These are phyloP conservation scores for Coemansia asiatica DNA, from an alignment of 192 early-diverging fungal species.

Conservation along the genomic window DNA sequence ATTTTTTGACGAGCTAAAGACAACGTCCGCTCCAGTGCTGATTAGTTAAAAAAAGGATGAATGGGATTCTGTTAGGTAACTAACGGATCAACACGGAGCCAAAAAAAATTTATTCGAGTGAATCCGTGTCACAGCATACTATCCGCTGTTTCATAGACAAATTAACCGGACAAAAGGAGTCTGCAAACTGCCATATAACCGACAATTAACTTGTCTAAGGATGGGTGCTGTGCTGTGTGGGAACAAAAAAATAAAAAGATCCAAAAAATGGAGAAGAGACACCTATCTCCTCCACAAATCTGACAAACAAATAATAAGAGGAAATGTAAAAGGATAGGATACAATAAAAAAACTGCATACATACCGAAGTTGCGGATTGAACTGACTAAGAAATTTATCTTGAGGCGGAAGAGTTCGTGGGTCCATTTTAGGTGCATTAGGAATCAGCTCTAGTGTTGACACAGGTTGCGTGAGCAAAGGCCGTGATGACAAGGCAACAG, in stretches of 20 bases:
- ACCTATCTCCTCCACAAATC: neutral
- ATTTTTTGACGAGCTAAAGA: too few relatives aligned
- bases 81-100: conserved; percentile 8
- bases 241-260: too few relatives aligned
- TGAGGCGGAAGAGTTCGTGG: conserved; percentile 29
- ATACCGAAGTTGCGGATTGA: conserved; percentile 45
- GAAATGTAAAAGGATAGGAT: neutral
- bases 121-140: neutral
- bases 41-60: too few relatives aligned
- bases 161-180: too few relatives aligned
- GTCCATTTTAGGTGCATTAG: conserved; percentile 14
- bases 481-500: neutral
- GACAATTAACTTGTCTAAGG: too few relatives aligned
- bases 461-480: neutral
- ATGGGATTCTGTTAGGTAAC: too few relatives aligned
- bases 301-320: neutral
- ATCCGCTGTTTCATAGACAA: too few relatives aligned
- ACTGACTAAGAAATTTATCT: conserved; percentile 29
- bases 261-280: too few relatives aligned
- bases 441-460: conserved; percentile 32
- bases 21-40: too few relatives aligned
- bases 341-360: conserved; percentile 6
- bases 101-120: neutral
- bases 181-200: too few relatives aligned
- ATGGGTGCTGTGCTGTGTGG: too few relatives aligned